phyloP scores from a whole-genome alignment of 805 yeast species.

The Helenozyma baotianmanensis region DNA sequence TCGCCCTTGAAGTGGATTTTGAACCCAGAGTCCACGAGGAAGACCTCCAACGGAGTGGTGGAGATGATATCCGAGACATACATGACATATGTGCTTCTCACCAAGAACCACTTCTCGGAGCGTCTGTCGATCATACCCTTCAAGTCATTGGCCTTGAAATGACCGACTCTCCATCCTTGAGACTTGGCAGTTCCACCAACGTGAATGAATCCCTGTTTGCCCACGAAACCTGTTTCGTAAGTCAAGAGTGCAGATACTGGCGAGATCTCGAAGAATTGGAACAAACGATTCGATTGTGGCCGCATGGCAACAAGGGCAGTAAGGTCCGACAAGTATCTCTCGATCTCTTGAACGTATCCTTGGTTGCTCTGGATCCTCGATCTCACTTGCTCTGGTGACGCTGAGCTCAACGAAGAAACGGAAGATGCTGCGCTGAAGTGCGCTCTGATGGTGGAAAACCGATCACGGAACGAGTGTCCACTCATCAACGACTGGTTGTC shows the following conservation, averaged over 20 bases:
- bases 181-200: constrained; percentile 78
- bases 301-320: constrained; percentile 56
- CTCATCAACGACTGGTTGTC: constrained; percentile 20
- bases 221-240: constrained; percentile 74
- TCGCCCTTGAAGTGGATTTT: constrained; percentile 49
- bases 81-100: constrained; percentile 78
- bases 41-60: constrained; percentile 87
- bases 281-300: constrained; percentile 77
- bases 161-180: constrained; percentile 96
- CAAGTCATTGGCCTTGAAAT: constrained; percentile 71
- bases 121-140: constrained; percentile 88
- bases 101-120: constrained; percentile 86
- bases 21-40: constrained; percentile 78
- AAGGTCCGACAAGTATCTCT: constrained; percentile 62
- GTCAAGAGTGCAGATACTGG: constrained; percentile 81
- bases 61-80: constrained; percentile 83
- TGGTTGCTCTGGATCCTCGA: constrained; percentile 26
- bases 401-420: constrained; percentile 15
- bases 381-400: constrained; percentile 30
- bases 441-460: constrained; percentile 26
- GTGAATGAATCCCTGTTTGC: constrained; percentile 84
- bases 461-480: constrained; percentile 20
- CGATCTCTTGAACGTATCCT: constrained; percentile 46
- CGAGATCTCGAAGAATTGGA: constrained; percentile 86
- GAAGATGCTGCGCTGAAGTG: constrained; percentile 26